These are phyloP conservation scores for Botrytis tulipae DNA, from an alignment of 2,329 filamentous ascomycete genomes.

Conservation along the genomic window DNA sequence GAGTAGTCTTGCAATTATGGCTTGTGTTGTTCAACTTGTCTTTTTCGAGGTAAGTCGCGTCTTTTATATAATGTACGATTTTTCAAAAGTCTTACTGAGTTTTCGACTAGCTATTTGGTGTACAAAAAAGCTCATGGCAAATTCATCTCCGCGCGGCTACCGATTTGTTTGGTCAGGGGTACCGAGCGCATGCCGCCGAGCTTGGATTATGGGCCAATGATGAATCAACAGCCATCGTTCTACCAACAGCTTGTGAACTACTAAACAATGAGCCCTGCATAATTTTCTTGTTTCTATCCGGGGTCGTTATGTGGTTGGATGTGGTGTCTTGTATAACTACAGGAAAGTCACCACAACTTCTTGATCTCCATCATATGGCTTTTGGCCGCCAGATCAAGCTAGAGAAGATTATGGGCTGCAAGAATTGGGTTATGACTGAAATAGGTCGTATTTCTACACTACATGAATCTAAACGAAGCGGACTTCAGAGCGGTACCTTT, in stretches of 20 bases:
- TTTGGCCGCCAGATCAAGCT: constrained; percentile 42
- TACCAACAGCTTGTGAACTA: not conserved
- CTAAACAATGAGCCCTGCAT: constrained; percentile 43
- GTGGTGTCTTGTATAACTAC: constrained; percentile 50
- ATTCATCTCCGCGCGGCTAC: constrained; percentile 34
- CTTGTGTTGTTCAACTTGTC: constrained; percentile 53
- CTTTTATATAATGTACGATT: constrained; percentile 29
- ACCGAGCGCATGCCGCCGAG: constrained; percentile 5
- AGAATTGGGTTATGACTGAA: constrained; percentile 56
- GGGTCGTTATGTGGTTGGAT: constrained; percentile 50
- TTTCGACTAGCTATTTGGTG: constrained; percentile 45
- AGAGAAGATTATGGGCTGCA: constrained; percentile 53
- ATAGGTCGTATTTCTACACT: constrained; percentile 54
- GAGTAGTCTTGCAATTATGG: constrained; percentile 43
- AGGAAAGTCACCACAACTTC: constrained; percentile 44
- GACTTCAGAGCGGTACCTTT: constrained; percentile 35
- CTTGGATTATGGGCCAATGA: constrained; percentile 17
- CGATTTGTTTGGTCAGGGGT: constrained; percentile 24
- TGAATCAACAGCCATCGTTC: not conserved
- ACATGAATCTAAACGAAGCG: constrained; percentile 54
- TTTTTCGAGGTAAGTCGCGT: constrained; percentile 47
- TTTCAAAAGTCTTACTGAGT: constrained; percentile 37
- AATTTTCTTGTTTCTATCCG: constrained; percentile 47
- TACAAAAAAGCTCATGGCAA: constrained; percentile 29
- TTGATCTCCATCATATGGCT: constrained; percentile 42